These are phyloP conservation scores for Ceratobasidium sp. DNA, from an alignment of 1,284 basidiomycete species.

Conservation along the genomic window DNA sequence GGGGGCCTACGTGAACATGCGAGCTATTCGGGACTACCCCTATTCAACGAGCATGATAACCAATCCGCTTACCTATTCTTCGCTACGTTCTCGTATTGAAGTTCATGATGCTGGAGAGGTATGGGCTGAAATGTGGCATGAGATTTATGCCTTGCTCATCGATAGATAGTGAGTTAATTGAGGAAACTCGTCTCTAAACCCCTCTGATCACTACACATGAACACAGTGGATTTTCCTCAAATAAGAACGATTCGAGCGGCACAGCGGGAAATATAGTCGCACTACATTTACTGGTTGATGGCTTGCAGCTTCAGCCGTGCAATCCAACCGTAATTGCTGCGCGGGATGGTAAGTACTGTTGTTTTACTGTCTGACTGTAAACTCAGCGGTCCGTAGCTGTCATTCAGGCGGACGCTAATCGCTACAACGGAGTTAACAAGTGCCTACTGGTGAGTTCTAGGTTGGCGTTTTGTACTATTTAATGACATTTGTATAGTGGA, in stretches of 20 bases:
- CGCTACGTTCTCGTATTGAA: slow-evolving; percentile 22
- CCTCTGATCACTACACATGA: background rate
- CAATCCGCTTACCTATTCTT: slow-evolving; percentile 41
- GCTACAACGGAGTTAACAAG: slow-evolving; percentile 47
- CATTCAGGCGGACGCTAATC: slow-evolving; percentile 47
- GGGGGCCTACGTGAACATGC: slow-evolving; percentile 28
- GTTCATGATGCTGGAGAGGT: slow-evolving; percentile 45
- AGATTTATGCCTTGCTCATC: slow-evolving; percentile 42
- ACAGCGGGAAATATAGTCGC: slow-evolving; percentile 14
- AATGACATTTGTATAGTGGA: background rate
- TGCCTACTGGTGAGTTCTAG: slow-evolving; percentile 41
- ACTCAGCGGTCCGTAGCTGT: slow-evolving; percentile 22
- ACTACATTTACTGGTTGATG: slow-evolving; percentile 43
- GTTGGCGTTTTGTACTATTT: background rate
- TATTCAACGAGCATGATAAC: slow-evolving; percentile 46
- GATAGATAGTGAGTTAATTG: slow-evolving; percentile 22
- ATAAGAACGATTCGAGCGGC: slow-evolving; percentile 4
- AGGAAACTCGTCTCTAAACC: background rate
- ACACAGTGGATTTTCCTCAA: slow-evolving; percentile 34
- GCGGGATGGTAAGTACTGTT: slow-evolving; percentile 34
- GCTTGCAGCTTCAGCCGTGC: slow-evolving; percentile 47
- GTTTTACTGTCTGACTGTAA: no score
- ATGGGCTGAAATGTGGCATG: slow-evolving; percentile 45
- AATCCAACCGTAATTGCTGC: slow-evolving; percentile 45
- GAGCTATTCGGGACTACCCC: slow-evolving; percentile 30